These are phyloP conservation scores for Tuber umbilicatum DNA, from an alignment of 495 filamentous ascomycete genomes.

Conservation along the genomic window DNA sequence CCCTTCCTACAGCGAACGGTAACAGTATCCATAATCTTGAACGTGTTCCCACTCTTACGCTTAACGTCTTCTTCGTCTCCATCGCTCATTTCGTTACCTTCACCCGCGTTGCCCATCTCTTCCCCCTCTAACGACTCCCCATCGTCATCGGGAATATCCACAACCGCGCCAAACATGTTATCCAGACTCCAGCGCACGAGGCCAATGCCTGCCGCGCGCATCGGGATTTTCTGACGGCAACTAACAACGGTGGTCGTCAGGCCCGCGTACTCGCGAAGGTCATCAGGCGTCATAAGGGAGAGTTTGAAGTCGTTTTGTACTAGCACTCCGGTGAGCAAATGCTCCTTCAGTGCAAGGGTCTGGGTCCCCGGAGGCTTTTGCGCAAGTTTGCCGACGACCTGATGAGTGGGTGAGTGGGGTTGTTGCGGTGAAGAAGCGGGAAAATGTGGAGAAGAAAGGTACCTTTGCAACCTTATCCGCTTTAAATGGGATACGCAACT, in stretches of 20 bases:
- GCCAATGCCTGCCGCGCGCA: constrained; percentile 81
- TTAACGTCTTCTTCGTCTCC: constrained; percentile 51
- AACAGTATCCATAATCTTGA: constrained; percentile 78
- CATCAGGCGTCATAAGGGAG: constrained; percentile 90
- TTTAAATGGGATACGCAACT: constrained; percentile 88
- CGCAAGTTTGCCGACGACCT: constrained; percentile 86
- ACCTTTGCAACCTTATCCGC: constrained; percentile 87
- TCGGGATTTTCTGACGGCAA: constrained; percentile 78
- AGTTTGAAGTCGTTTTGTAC: constrained; percentile 97
- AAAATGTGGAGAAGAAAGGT: not conserved
- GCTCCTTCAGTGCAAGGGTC: constrained; percentile 35
- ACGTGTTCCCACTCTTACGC: constrained; percentile 49
- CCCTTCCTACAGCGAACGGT: constrained; percentile 57
- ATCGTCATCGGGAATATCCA: constrained; percentile 57
- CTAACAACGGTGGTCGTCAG: constrained; percentile 85
- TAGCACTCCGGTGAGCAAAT: constrained; percentile 76
- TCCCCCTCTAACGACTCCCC: constrained; percentile 42
- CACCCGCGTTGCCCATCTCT: constrained; percentile 45
- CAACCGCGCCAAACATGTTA: constrained; percentile 71
- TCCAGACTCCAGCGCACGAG: constrained; percentile 91
- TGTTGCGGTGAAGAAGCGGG: not conserved
- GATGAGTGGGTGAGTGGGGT: not conserved
- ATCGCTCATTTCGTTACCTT: constrained; percentile 47
- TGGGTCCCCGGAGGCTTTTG: constrained; percentile 59
- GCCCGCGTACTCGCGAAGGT: constrained; percentile 90